phyloP scores from a whole-genome alignment of 331 rosid genomes.

The Prunus yedoensis region DNA sequence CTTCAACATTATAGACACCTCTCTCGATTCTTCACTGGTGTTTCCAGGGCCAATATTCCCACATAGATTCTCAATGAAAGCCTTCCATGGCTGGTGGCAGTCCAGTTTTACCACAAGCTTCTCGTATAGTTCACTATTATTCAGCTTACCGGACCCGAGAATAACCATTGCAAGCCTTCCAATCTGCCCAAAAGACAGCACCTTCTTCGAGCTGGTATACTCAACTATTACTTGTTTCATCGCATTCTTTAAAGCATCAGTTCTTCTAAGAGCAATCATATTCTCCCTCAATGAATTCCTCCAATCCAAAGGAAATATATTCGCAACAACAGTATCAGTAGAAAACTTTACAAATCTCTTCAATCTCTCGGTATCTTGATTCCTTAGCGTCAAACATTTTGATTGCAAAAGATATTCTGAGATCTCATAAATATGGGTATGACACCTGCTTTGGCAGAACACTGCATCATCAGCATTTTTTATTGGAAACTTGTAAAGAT shows the following conservation, averaged over 20 bases:
- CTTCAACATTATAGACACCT: neutral
- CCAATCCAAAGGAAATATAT: constrained; percentile 43
- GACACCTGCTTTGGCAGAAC: constrained; percentile 29
- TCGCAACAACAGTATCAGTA: neutral
- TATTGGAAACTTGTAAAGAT: constrained; percentile 23
- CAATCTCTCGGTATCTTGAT: constrained; percentile 15
- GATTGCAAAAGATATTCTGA: constrained; percentile 43
- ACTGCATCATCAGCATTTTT: constrained; percentile 9
- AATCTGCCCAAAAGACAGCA: constrained; percentile 41
- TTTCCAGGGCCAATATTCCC: neutral
- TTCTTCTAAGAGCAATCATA: constrained; percentile 40
- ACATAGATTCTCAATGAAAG: constrained; percentile 35
- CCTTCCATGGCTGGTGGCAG: constrained; percentile 40
- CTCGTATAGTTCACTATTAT: constrained; percentile 4
- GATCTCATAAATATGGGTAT: constrained; percentile 38
- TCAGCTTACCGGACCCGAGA: constrained; percentile 40
- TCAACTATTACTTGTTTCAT: constrained; percentile 31
- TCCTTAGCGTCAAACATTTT: constrained; percentile 13
- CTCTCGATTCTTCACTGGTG: constrained; percentile 2
- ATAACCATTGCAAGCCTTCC: constrained; percentile 50
- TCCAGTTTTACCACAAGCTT: constrained; percentile 22
- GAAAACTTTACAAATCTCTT: constrained; percentile 23
- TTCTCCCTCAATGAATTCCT: constrained; percentile 30
- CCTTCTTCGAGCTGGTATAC: constrained; percentile 9
- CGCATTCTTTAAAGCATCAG: constrained; percentile 28